Base-by-base conservation (phyloP, 139 green algal species). In the Protoeuglena noctilucae region DNA sequence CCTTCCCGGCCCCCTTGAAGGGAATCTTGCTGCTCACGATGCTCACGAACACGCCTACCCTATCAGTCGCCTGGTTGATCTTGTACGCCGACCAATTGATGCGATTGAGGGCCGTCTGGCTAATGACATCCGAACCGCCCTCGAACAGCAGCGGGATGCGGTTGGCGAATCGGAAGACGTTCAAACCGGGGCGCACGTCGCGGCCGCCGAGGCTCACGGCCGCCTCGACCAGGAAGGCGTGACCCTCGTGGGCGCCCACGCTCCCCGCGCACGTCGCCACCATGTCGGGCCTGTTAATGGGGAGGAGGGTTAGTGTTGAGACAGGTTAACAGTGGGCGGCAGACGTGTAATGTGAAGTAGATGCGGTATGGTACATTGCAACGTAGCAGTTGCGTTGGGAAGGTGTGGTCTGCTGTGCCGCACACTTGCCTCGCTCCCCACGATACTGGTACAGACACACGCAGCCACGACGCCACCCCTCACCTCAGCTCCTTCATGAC, bases 21-120 rank as follows among this genome's bases (percentile, higher is more conserved):
- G 89, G 89, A 55, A 97, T 97, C 62, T 94, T 95, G 54, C 89
- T 97, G 62, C 68, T 86, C n/a, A 96, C 86, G 23, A 97, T 83
- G 61, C 64, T 84, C 31, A 96, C 89, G 71, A 96, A 97, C n/a
- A 96, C 87, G 30, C 89, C 87, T 22, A 85, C 80, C 61, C 83
- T 87, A 70, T 96, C 88, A 1, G 57, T 73, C 47, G 54, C 56
- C 50, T 87, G 77, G 65, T 95, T 94, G 68, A 97, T 97, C 66
- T 96, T 96, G 83, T 97, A 97, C 3, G 67, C 51, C 7, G 25
- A 57, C 89, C 89, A 97, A 62, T 89, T 93, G 61, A 97, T 86
- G 48, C 83, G 76, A 64, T 91, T 93, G 14, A 76, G 57, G 1
- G 89, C 89, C 1, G 87, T 95, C 43, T 72, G 68, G 14, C 85